phyloP scores from a whole-genome alignment of 345 rosid species.

The Crucihimalaya himalaica region DNA sequence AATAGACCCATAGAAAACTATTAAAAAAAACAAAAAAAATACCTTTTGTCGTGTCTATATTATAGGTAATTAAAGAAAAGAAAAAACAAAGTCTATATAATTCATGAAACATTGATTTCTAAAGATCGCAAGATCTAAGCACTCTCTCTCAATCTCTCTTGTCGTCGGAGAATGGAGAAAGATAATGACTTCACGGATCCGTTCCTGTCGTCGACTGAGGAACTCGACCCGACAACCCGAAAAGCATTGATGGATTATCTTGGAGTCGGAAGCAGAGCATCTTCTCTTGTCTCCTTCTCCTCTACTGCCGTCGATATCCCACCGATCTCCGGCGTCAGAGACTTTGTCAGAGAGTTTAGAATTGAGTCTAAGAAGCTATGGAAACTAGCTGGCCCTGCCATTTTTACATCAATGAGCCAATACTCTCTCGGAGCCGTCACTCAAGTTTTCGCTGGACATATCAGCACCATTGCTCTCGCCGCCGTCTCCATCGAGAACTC shows the following conservation, averaged over 20 bases:
- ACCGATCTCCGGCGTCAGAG: slow-evolving; percentile 51
- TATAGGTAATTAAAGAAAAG: neutral
- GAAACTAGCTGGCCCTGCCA: slow-evolving; percentile 65
- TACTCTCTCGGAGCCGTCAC: slow-evolving; percentile 56
- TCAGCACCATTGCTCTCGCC: slow-evolving; percentile 65
- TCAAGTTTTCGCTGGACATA: slow-evolving; percentile 68
- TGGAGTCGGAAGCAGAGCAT: slow-evolving; percentile 28
- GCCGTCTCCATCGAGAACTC: slow-evolving; percentile 62
- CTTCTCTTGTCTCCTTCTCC: slow-evolving; percentile 48
- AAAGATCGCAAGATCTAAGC: neutral
- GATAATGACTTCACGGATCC: slow-evolving; percentile 35
- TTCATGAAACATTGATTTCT: neutral
- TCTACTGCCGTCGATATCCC: slow-evolving; percentile 58
- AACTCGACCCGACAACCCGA: slow-evolving; percentile 34
- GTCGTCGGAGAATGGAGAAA: slow-evolving; percentile 42
- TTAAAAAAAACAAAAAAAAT: neutral
- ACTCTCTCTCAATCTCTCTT: neutral
- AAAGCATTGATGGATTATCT: slow-evolving; percentile 28
- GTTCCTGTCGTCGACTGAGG: slow-evolving; percentile 41
- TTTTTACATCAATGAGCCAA: slow-evolving; percentile 53
- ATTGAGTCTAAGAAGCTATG: slow-evolving; percentile 61
- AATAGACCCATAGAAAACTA: neutral
- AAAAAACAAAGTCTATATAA: slow-evolving; percentile 1
- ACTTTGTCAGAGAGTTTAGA: slow-evolving; percentile 54
- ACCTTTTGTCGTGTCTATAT: neutral